Conservation (phyloP, 371 early-diverging fungal species). For the Actinomortierella ambigua region DNA sequence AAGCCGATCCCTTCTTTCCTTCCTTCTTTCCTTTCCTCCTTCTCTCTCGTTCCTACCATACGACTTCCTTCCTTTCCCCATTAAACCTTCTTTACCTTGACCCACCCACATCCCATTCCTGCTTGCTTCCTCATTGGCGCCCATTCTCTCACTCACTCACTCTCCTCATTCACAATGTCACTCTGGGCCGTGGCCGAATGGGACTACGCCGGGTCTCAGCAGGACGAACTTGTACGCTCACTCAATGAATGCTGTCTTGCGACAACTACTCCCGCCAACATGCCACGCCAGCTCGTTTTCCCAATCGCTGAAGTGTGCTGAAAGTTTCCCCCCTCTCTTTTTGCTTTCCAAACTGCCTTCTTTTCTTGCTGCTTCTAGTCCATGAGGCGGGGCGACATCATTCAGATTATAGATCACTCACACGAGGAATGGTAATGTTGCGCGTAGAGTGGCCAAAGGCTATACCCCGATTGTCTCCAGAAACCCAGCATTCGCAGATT, state of each 20-base stretch:
- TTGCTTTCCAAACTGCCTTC: too few species aligned
- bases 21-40: background rate
- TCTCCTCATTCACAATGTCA: background rate
- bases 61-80: constrained; percentile 1
- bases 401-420: constrained; percentile 32
- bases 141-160: background rate
- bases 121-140: background rate
- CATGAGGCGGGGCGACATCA: constrained; percentile 35
- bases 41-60: background rate
- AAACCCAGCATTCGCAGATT: too few species aligned
- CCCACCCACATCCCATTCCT: background rate
- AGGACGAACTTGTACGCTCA: constrained; percentile 41
- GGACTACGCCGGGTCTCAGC: constrained; percentile 42
- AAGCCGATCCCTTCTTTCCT: background rate
- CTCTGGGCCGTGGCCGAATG: constrained; percentile 46
- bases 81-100: background rate
- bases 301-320: too few species aligned
- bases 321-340: too few species aligned
- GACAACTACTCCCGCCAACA: too few species aligned
- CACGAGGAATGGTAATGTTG: constrained; percentile 40
- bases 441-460: too few species aligned
- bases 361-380: constrained; percentile 11
- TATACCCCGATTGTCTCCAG: too few species aligned
- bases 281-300: too few species aligned
- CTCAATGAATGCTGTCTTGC: too few species aligned